Percentiles rank a stretch among this genome's conserved stretches.
Conservation (phyloP, 257 asterid genomes). For the Solanum pennellii region DNA sequence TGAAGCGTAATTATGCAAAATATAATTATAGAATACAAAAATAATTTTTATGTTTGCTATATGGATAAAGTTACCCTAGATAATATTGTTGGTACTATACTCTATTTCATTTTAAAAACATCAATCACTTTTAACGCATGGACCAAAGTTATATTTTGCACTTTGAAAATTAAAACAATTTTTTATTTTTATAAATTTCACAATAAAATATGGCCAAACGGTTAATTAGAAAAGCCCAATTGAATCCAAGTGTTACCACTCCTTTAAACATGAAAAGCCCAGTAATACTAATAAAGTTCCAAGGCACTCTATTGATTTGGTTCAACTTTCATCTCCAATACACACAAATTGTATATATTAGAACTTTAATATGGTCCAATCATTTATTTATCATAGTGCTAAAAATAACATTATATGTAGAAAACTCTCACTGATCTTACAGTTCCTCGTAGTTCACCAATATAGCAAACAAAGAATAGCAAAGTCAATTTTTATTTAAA, state of each 20-base stretch:
- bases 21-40: too few relatives aligned
- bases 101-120: neutral
- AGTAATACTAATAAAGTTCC: neutral
- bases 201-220: neutral
- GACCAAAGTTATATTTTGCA: neutral
- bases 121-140: neutral
- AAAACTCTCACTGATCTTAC: neutral
- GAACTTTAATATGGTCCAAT: neutral
- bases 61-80: neutral
- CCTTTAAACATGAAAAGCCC: neutral
- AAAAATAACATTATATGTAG: neutral
- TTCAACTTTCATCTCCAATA: neutral
- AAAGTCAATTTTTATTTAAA: neutral
- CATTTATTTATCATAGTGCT: neutral
- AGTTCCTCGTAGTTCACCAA: neutral
- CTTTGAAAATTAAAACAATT: neutral
- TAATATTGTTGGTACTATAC: neutral
- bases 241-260: neutral
- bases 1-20: too few relatives aligned
- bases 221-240: neutral
- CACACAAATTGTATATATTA: neutral
- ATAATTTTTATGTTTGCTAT: too few relatives aligned
- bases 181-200: too few relatives aligned
- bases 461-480: neutral
- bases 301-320: neutral